Evolutionary conservation across 129 eudicot genomes (phyloP).

Genomic region (Silybum marianum): DNA sequence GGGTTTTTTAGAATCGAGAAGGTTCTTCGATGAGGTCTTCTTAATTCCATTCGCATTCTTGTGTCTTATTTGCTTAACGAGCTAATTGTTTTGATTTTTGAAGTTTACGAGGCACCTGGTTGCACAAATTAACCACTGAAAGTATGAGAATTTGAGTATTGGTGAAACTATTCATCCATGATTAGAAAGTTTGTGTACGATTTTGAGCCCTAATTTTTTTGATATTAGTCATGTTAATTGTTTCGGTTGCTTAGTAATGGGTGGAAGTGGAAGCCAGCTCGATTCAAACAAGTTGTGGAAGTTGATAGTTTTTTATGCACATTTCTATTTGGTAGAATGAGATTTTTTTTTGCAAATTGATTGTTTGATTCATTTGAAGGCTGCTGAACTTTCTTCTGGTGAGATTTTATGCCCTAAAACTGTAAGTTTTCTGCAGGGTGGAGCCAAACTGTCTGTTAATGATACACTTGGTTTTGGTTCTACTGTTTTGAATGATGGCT

Average conservation of each 20-base stretch:
- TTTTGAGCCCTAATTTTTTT: background rate
- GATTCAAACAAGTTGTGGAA: slow-evolving; percentile 13
- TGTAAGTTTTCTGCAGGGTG: background rate
- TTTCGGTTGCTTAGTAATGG: background rate
- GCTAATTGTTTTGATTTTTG: background rate
- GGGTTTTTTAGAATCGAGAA: slow-evolving; percentile 15
- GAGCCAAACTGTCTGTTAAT: background rate
- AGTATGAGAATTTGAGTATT: background rate
- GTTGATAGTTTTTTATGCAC: background rate
- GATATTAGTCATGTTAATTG: slow-evolving; percentile 4
- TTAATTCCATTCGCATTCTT: slow-evolving; percentile 14
- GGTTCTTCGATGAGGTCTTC: slow-evolving; percentile 9
- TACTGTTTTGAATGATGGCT: background rate
- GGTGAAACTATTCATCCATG: background rate
- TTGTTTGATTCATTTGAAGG: background rate
- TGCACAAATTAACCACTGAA: background rate
- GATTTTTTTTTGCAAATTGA: background rate
- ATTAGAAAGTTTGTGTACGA: background rate
- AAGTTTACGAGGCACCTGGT: slow-evolving; percentile 1
- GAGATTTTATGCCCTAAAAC: background rate
- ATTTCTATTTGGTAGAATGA: background rate
- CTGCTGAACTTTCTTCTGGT: background rate
- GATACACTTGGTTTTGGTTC: background rate
- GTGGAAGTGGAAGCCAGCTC: slow-evolving; percentile 10
- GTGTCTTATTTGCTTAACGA: background rate